These are phyloP conservation scores for Tricholoma flavovirens DNA, from an alignment of 768 basidiomycete genomes.

Conservation along the genomic window DNA sequence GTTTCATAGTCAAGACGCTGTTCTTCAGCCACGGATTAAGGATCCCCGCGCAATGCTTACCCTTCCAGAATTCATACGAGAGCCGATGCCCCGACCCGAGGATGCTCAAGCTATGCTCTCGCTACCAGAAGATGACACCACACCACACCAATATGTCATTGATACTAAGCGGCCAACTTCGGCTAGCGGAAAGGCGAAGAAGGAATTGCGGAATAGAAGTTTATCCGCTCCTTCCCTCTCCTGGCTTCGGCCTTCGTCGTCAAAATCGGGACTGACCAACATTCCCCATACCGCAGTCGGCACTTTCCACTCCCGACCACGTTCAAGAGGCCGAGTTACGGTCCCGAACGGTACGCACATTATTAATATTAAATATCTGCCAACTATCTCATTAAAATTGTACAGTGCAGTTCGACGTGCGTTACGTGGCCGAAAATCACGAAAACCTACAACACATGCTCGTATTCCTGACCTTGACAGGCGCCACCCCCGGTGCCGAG, in stretches of 20 bases:
- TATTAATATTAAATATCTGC: not conserved
- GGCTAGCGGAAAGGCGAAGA: slow-evolving; percentile 21
- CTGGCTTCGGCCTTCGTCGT: slow-evolving; percentile 43
- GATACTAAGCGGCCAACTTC: slow-evolving; percentile 9
- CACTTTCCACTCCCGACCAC: slow-evolving; percentile 14
- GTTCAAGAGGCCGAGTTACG: slow-evolving; percentile 13
- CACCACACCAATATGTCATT: slow-evolving; percentile 23
- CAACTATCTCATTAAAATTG: not conserved
- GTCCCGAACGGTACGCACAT: slow-evolving; percentile 15
- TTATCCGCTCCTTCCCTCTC: slow-evolving; percentile 56
- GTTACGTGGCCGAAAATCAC: slow-evolving; percentile 70
- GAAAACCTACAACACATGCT: slow-evolving; percentile 79
- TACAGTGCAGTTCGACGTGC: slow-evolving; percentile 36
- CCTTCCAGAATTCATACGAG: slow-evolving; percentile 60
- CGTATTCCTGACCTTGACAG: slow-evolving; percentile 61
- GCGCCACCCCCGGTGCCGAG: slow-evolving; percentile 42
- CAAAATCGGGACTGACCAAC: slow-evolving; percentile 13
- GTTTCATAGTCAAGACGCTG: slow-evolving; percentile 75
- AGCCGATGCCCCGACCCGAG: slow-evolving; percentile 36
- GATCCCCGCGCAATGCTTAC: slow-evolving; percentile 51
- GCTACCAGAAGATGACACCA: slow-evolving; percentile 52
- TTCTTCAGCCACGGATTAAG: slow-evolving; percentile 38
- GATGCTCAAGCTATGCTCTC: slow-evolving; percentile 47
- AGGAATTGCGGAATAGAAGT: slow-evolving; percentile 42
- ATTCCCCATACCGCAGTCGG: not conserved